These are phyloP conservation scores for Gossypium herbaceum DNA, from an alignment of 345 rosid species.

Conservation along the genomic window DNA sequence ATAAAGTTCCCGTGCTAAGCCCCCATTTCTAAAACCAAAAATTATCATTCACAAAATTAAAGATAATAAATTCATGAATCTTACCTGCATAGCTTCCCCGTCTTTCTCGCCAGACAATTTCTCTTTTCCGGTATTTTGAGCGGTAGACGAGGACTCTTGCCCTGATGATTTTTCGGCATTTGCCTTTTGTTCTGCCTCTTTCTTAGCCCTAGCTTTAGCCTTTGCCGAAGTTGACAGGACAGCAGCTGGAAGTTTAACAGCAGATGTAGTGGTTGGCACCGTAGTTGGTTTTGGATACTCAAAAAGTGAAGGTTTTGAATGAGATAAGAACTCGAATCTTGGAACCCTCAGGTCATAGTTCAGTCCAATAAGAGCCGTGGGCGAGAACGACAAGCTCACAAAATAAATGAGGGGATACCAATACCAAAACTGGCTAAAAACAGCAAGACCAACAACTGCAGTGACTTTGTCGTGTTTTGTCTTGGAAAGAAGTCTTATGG, in stretches of 20 bases:
- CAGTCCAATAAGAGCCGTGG: constrained; percentile 91
- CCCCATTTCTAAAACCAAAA: neutral
- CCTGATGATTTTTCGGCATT: constrained; percentile 58
- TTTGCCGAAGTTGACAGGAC: constrained; percentile 93
- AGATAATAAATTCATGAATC: neutral
- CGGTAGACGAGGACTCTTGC: constrained; percentile 41
- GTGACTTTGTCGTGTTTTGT: constrained; percentile 93
- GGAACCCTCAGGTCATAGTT: constrained; percentile 75
- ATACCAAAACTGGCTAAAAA: constrained; percentile 98
- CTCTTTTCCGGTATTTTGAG: constrained; percentile 53
- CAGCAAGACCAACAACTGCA: constrained; percentile 97
- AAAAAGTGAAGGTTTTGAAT: constrained; percentile 87
- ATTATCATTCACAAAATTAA: neutral
- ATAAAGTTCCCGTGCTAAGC: neutral
- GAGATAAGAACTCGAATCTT: constrained; percentile 69
- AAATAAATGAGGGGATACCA: constrained; percentile 99
- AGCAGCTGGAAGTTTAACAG: constrained; percentile 88
- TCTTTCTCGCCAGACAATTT: constrained; percentile 72
- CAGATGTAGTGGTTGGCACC: constrained; percentile 69
- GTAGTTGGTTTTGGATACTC: constrained; percentile 96
- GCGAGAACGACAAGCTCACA: constrained; percentile 86
- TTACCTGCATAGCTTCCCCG: constrained; percentile 94
- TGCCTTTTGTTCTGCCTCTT: constrained; percentile 92
- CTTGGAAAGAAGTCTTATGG: constrained; percentile 88
- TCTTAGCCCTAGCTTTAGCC: constrained; percentile 77